These are phyloP conservation scores for Priceomyces carsonii DNA, from an alignment of 805 yeast genomes.

Conservation along the genomic window DNA sequence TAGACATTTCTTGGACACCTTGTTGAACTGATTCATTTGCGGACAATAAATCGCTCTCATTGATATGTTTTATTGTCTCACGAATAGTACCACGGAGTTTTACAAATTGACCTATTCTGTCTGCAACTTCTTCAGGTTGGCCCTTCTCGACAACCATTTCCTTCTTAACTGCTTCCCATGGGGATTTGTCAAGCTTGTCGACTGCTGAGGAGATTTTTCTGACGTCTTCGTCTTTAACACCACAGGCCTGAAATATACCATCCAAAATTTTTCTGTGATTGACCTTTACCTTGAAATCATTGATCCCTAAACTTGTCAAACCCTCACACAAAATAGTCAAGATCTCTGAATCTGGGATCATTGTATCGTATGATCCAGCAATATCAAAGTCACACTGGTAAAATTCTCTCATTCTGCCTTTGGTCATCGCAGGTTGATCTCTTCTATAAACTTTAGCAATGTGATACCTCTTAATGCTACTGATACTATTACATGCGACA, in stretches of 20 bases:
- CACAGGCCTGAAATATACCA: slow-evolving; percentile 93
- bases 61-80: slow-evolving; percentile 58
- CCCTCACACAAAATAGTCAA: slow-evolving; percentile 84
- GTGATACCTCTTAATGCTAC: slow-evolving; percentile 89
- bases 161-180: slow-evolving; percentile 91
- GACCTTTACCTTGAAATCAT: slow-evolving; percentile 86
- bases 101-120: slow-evolving; percentile 88
- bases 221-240: slow-evolving; percentile 91
- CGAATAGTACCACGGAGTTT: slow-evolving; percentile 76
- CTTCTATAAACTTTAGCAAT: slow-evolving; percentile 98
- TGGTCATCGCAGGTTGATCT: slow-evolving; percentile 99
- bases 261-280: slow-evolving; percentile 96
- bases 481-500: slow-evolving; percentile 93
- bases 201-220: slow-evolving; percentile 93
- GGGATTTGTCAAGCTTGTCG: slow-evolving; percentile 91
- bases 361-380: slow-evolving; percentile 88
- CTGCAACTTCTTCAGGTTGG: slow-evolving; percentile 90
- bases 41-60: slow-evolving; percentile 56
- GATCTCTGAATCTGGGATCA: slow-evolving; percentile 96
- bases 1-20: slow-evolving; percentile 80
- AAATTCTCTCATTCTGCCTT: slow-evolving; percentile 99
- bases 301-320: slow-evolving; percentile 76
- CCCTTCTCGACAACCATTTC: slow-evolving; percentile 92
- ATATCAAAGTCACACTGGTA: slow-evolving; percentile 98
- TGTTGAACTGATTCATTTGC: slow-evolving; percentile 70